Percentiles rank a stretch among this genome's conserved stretches.
Evolutionary conservation across 2,329 filamentous ascomycete genomes (phyloP).

Genomic region (Exophiala viscosa): DNA sequence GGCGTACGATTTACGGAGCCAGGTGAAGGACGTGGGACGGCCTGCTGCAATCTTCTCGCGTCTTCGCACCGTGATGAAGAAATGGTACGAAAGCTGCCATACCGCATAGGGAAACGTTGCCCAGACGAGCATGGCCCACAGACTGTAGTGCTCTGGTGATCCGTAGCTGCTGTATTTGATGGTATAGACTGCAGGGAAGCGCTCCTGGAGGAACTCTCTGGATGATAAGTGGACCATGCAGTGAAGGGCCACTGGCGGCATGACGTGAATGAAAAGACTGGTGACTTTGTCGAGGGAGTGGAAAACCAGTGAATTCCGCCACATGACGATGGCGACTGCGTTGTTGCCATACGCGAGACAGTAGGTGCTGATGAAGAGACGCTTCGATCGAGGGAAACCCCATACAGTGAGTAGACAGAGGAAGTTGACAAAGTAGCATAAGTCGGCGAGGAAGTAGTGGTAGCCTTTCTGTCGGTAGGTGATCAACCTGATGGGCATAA

Average conservation of each 20-base stretch:
- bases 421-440: slow-evolving; percentile 98
- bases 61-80: slow-evolving; percentile 92
- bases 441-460: slow-evolving; percentile 93
- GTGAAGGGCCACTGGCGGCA: slow-evolving; percentile 92
- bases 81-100: slow-evolving; percentile 92
- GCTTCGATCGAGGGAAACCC: slow-evolving; percentile 85
- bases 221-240: slow-evolving; percentile 82
- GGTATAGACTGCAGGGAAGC: slow-evolving; percentile 80
- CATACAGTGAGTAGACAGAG: slow-evolving; percentile 78
- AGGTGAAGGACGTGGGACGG: slow-evolving; percentile 93
- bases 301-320: slow-evolving; percentile 97
- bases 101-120: slow-evolving; percentile 86
- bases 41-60: slow-evolving; percentile 93
- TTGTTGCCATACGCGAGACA: slow-evolving; percentile 96
- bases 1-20: slow-evolving; percentile 86
- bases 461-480: slow-evolving; percentile 88
- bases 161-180: slow-evolving; percentile 68
- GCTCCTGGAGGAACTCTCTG: slow-evolving; percentile 59
- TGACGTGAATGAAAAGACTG: slow-evolving; percentile 97
- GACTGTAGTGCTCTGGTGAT: slow-evolving; percentile 74
- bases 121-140: slow-evolving; percentile 87
- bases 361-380: slow-evolving; percentile 86
- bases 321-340: slow-evolving; percentile 96
- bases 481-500: slow-evolving; percentile 93
- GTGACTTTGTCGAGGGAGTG: slow-evolving; percentile 98